These are phyloP conservation scores for Perilla frutescens DNA, from an alignment of 257 asterid genomes.

Conservation along the genomic window DNA sequence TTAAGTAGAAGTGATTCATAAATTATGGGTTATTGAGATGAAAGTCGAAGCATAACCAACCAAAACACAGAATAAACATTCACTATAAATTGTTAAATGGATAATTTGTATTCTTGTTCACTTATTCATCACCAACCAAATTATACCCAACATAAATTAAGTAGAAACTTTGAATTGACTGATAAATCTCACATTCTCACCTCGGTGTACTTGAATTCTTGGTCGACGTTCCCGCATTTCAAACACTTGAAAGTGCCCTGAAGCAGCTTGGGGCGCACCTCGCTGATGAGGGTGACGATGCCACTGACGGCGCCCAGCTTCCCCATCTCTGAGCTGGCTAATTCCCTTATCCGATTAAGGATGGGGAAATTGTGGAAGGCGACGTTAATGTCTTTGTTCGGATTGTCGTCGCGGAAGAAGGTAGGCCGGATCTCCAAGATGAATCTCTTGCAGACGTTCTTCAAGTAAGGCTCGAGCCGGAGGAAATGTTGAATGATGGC, in stretches of 20 bases:
- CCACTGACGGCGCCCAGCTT: constrained; percentile 91
- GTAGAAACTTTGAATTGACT: background rate
- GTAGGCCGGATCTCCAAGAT: constrained; percentile 81
- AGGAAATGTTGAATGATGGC: constrained; percentile 84
- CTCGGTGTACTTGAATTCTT: constrained; percentile 96
- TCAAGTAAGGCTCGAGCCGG: constrained; percentile 81
- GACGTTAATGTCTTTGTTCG: constrained; percentile 83
- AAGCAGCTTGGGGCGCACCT: constrained; percentile 95
- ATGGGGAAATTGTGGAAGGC: constrained; percentile 88
- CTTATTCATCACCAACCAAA: too few relatives aligned
- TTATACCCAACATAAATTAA: too few relatives aligned
- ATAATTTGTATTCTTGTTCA: too few relatives aligned
- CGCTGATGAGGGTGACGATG: constrained; percentile 93
- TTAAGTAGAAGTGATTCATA: too few relatives aligned
- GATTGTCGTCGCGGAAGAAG: constrained; percentile 74
- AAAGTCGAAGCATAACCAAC: too few relatives aligned
- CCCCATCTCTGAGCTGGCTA: constrained; percentile 86
- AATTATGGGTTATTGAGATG: too few relatives aligned
- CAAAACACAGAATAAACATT: too few relatives aligned
- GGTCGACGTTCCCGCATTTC: constrained; percentile 92
- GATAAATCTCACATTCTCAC: constrained; percentile 42
- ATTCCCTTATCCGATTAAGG: constrained; percentile 79
- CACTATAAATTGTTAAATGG: too few relatives aligned
- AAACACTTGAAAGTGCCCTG: constrained; percentile 90
- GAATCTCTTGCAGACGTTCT: constrained; percentile 88